Evolutionary conservation across 192 early-diverging fungal genomes (phyloP).

Genomic region (Allomyces macrogynus): DNA sequence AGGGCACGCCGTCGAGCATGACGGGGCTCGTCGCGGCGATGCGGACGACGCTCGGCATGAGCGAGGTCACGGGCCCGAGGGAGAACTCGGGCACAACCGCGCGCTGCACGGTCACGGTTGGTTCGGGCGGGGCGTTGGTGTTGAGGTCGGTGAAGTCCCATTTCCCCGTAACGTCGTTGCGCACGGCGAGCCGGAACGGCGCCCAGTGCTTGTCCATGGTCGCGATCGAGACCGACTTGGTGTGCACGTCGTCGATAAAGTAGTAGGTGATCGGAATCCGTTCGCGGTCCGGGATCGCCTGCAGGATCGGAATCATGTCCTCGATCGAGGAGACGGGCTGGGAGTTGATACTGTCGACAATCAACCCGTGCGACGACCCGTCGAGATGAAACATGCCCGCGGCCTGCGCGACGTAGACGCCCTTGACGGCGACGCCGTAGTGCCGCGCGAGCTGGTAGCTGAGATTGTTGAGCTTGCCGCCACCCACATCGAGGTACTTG

Average conservation of each 20-base stretch:
- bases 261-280: conserved; percentile 66
- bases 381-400: conserved; percentile 48
- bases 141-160: conserved; percentile 58
- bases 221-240: conserved; percentile 62
- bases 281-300: conserved; percentile 47
- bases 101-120: conserved; percentile 36
- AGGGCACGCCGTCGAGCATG: conserved; percentile 52
- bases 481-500: conserved; percentile 67
- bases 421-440: conserved; percentile 37
- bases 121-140: conserved; percentile 29
- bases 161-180: conserved; percentile 51
- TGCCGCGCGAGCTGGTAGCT: conserved; percentile 29
- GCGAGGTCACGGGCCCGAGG: conserved; percentile 32
- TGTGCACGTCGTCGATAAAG: conserved; percentile 57
- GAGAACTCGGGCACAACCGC: conserved; percentile 44
- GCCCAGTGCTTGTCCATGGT: conserved; percentile 75
- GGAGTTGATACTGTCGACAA: conserved; percentile 53
- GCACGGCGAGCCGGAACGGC: conserved; percentile 48
- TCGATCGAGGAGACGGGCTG: conserved; percentile 50
- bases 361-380: conserved; percentile 47
- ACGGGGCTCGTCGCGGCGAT: conserved; percentile 51
- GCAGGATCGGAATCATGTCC: conserved; percentile 54
- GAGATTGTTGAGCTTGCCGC: conserved; percentile 41
- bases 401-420: conserved; percentile 57
- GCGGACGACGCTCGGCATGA: conserved; percentile 51